Evolutionary conservation across 2,329 filamentous ascomycete species (phyloP).

Genomic region (Didymosphaeria variabile): DNA sequence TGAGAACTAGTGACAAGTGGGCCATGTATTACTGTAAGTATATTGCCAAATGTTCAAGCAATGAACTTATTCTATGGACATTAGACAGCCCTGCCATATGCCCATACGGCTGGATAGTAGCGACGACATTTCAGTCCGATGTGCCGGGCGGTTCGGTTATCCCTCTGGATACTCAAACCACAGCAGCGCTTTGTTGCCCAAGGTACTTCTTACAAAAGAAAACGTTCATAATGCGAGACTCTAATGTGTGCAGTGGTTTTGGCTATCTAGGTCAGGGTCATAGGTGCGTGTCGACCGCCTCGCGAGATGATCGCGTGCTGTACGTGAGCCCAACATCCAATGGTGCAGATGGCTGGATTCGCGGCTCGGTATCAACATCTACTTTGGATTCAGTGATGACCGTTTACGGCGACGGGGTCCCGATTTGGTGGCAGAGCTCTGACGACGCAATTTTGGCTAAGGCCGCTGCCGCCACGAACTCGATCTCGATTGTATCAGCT

Average conservation of each 20-base stretch:
- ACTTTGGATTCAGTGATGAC: background rate
- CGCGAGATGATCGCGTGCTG: background rate
- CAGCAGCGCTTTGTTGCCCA: conserved; percentile 2
- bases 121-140: background rate
- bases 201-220: background rate
- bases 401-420: conserved; percentile 5
- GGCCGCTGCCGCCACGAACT: background rate
- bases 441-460: background rate
- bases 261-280: background rate
- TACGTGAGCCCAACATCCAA: conserved; percentile 3
- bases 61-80: too few species aligned
- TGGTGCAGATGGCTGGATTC: background rate
- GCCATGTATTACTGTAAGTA: conserved; percentile 9
- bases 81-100: conserved; percentile 10
- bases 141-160: background rate
- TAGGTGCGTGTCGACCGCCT: background rate
- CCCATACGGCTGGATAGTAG: conserved; percentile 2
- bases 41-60: background rate
- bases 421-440: conserved; percentile 9
- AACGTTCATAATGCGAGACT: too few species aligned
- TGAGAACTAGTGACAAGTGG: background rate
- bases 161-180: background rate
- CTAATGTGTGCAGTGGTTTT: background rate
- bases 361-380: background rate
- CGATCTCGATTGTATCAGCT: background rate